Evolutionary conservation across 352 stramenopile genomes (phyloP), one percentile per base, ranked within the genome.

Genomic region (Globisporangium megalacanthum): DNA sequence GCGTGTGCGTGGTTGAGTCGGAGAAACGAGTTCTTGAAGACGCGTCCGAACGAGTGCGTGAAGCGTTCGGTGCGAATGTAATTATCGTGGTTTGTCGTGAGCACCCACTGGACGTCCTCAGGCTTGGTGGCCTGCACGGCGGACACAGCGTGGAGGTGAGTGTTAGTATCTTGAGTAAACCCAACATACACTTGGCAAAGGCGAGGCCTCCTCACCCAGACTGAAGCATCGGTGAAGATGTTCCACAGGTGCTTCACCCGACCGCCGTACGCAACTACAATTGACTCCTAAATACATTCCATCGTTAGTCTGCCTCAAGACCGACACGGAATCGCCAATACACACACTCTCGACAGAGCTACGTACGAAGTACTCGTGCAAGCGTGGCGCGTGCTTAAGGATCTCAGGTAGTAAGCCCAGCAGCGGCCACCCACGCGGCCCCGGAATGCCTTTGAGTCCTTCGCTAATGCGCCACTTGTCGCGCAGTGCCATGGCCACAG

Each of bases 211-310:
- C 62, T 54, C 59, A 79, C 68, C 55, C 84, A 87, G 45, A 85
- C 80, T 35, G 68, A 68, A 1, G 73, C 76, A 52, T 85, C 72
- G 46, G 81, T 77, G 67, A 87, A 83, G 52, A 84, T 58, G 20
- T 83, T 75, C 73, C 77, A 88, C 52, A 75, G 75, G 66, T 77
- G 74, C 55, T 88, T 88, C 72, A 88, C 83, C 33, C 73, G 71
- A 1, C 75, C 75, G 7, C 66, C 66, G 35, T 77, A 48, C 47
- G 73, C 36, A 46, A 74, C 65, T 36, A 88, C 54, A 33, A 72
- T 58, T 7, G 73, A 62, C 35, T 79, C 70, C 65, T 78, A 19
- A 15, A 14, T 22, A 20, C 17, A 31, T 5, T 6, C 10, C 3
- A n/a, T 19, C 4, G 4, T 20, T 22, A 45, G 22, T 22, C 10